Percentiles rank a stretch among this genome's conserved stretches.
Conservation (phyloP, 257 asterid species). For the Petrea volubilis region DNA sequence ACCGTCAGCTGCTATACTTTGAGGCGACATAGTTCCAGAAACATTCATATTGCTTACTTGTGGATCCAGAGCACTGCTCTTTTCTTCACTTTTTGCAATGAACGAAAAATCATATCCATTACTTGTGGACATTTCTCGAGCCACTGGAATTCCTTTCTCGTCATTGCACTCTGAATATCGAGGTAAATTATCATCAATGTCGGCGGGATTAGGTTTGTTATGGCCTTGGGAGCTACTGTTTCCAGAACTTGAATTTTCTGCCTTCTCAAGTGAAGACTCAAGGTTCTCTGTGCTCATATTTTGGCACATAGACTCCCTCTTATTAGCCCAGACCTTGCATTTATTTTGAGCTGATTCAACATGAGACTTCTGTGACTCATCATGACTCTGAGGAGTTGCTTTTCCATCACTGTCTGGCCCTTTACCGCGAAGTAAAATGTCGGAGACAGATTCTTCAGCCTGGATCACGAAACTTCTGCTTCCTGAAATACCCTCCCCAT, state of each 20-base stretch:
- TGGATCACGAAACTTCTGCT: constrained; percentile 15
- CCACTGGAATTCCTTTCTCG: constrained; percentile 19
- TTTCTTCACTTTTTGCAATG: constrained; percentile 25
- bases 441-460: constrained; percentile 34
- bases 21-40: constrained; percentile 24
- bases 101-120: constrained; percentile 22
- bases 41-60: constrained; percentile 22
- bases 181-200: constrained; percentile 14
- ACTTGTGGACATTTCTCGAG: constrained; percentile 22
- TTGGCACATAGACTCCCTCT: constrained; percentile 19
- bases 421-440: constrained; percentile 31
- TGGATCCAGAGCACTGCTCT: constrained; percentile 24
- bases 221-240: not conserved
- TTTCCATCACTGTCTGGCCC: constrained; percentile 31
- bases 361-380: constrained; percentile 26
- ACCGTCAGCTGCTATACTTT: constrained; percentile 21
- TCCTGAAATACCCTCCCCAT: constrained; percentile 29
- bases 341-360: constrained; percentile 11
- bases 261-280: constrained; percentile 21
- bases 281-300: constrained; percentile 22
- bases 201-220: constrained; percentile 12
- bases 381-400: constrained; percentile 18
- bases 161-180: constrained; percentile 23
- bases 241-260: constrained; percentile 14
- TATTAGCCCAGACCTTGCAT: not conserved